Conservation (phyloP, 345 rosid genomes). For the Citrus medica region DNA sequence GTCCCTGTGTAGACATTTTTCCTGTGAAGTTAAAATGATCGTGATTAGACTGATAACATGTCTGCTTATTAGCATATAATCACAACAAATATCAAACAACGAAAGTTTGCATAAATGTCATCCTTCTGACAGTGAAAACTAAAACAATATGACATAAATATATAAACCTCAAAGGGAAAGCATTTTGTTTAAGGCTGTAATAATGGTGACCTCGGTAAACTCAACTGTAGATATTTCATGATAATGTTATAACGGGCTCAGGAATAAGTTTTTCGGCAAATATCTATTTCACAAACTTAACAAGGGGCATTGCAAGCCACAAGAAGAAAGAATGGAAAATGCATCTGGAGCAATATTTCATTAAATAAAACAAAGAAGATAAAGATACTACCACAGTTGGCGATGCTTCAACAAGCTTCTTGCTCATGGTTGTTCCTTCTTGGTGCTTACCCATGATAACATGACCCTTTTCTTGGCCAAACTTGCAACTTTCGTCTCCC, state of each 20-base stretch:
- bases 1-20: slow-evolving; percentile 25
- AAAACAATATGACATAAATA: not conserved
- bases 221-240: not conserved
- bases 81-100: not conserved
- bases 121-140: not conserved
- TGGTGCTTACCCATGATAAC: slow-evolving; percentile 34
- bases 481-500: not conserved
- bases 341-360: not conserved
- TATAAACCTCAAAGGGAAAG: not conserved
- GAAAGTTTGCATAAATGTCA: not conserved
- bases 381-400: slow-evolving; percentile 32
- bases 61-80: not conserved
- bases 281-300: not conserved
- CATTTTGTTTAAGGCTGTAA: not conserved
- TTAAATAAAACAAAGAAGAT: not conserved
- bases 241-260: not conserved
- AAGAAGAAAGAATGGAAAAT: not conserved
- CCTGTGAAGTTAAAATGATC: slow-evolving; percentile 28
- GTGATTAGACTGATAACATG: not conserved
- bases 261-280: not conserved
- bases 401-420: slow-evolving; percentile 30
- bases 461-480: not conserved
- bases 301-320: not conserved
- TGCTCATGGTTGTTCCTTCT: slow-evolving; percentile 31
- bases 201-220: not conserved